Evolutionary conservation across 2,329 filamentous ascomycete species (phyloP).

Genomic region (Thyridium curvatum): DNA sequence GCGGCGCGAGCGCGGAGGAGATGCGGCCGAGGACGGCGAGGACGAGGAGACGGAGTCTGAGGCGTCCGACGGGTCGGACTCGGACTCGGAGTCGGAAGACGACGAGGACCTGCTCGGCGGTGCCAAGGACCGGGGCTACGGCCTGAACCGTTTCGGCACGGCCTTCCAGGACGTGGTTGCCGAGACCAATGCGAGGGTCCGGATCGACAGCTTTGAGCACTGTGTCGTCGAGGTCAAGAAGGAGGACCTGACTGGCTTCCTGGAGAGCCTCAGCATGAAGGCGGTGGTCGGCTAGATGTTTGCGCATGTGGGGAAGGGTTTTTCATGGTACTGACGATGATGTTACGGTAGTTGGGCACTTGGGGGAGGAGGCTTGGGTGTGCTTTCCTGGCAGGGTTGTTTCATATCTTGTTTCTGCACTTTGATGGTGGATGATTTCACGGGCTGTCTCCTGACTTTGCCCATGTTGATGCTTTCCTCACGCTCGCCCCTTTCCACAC

Average conservation of each 20-base stretch:
- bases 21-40: conserved; percentile 40
- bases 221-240: conserved; percentile 97
- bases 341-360: neutral
- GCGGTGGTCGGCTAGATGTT: conserved; percentile 53
- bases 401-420: neutral
- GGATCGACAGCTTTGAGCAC: conserved; percentile 95
- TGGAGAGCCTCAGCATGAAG: conserved; percentile 90
- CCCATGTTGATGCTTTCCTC: neutral
- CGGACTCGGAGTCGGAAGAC: neutral
- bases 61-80: conserved; percentile 33
- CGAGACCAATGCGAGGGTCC: conserved; percentile 81
- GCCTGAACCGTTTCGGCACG: conserved; percentile 84
- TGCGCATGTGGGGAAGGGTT: neutral
- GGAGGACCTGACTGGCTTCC: conserved; percentile 83
- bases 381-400: neutral
- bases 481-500: neutral
- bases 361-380: neutral
- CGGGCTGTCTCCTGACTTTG: neutral
- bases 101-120: conserved; percentile 25
- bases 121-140: conserved; percentile 56
- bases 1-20: conserved; percentile 25
- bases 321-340: conserved; percentile 2
- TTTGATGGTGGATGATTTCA: neutral
- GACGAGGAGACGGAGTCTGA: conserved; percentile 41
- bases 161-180: conserved; percentile 93